Conservation (phyloP, 768 basidiomycete species). For the Stropharia rugosoannulata region DNA sequence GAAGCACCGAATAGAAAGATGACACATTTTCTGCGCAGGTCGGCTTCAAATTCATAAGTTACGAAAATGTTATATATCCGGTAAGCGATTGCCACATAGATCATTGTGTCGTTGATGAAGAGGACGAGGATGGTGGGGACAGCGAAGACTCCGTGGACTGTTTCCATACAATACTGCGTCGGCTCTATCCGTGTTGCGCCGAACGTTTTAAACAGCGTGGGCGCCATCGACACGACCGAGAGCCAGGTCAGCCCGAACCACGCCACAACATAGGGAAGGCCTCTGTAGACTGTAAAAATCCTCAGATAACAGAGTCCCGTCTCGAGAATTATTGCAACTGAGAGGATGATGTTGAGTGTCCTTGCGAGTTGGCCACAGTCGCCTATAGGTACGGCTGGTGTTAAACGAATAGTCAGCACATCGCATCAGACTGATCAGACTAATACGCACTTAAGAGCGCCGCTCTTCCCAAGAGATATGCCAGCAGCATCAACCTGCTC, state of each 20-base stretch:
- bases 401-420: not conserved
- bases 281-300: conserved; percentile 7
- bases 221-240: conserved; percentile 5
- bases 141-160: conserved; percentile 5
- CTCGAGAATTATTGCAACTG: conserved; percentile 2
- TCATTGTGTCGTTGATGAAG: conserved; percentile 2
- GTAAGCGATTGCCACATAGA: conserved; percentile 10
- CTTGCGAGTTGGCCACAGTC: not conserved
- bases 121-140: conserved; percentile 1
- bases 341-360: conserved; percentile 1
- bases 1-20: conserved; percentile 1
- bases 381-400: conserved; percentile 2
- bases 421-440: too few species aligned
- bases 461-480: conserved; percentile 5
- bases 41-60: not conserved
- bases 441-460: conserved; percentile 7
- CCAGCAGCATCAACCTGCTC: not conserved
- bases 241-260: conserved; percentile 8
- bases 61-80: conserved; percentile 8
- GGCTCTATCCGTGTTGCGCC: not conserved
- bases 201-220: conserved; percentile 4
- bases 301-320: conserved; percentile 12
- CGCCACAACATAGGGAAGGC: not conserved
- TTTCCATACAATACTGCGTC: conserved; percentile 8
- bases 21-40: not conserved